These are phyloP conservation scores for Botrytis medusae DNA, from an alignment of 2,329 filamentous ascomycete species.

Conservation along the genomic window DNA sequence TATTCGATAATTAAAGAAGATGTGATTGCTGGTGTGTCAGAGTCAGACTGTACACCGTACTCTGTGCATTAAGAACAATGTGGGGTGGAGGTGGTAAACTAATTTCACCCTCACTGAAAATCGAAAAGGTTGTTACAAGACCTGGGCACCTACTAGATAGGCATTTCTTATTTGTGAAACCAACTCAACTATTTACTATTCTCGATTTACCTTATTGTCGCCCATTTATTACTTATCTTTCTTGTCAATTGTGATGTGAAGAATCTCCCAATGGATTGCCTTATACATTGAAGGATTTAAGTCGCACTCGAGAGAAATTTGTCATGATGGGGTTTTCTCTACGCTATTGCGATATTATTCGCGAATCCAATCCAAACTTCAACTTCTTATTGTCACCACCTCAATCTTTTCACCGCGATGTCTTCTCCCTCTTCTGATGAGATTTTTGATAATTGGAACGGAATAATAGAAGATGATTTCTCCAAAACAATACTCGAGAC, in stretches of 20 bases:
- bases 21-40: background rate
- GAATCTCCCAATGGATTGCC: background rate
- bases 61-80: background rate
- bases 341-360: background rate
- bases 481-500: constrained; percentile 28
- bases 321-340: constrained; percentile 5
- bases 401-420: background rate
- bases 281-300: too few species aligned
- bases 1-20: background rate
- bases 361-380: background rate
- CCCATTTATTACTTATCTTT: background rate
- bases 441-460: constrained; percentile 32
- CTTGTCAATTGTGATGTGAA: background rate
- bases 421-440: constrained; percentile 26
- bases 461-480: constrained; percentile 30
- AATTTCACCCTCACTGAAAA: background rate
- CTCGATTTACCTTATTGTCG: background rate
- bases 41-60: background rate
- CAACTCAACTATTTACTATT: background rate
- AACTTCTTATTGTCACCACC: background rate
- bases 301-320: background rate
- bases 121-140: background rate
- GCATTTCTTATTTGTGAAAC: background rate
- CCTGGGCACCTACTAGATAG: background rate
- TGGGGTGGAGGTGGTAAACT: background rate